Base-by-base conservation (phyloP, 345 rosid species). In the Psidium friedrichsthalianum region DNA sequence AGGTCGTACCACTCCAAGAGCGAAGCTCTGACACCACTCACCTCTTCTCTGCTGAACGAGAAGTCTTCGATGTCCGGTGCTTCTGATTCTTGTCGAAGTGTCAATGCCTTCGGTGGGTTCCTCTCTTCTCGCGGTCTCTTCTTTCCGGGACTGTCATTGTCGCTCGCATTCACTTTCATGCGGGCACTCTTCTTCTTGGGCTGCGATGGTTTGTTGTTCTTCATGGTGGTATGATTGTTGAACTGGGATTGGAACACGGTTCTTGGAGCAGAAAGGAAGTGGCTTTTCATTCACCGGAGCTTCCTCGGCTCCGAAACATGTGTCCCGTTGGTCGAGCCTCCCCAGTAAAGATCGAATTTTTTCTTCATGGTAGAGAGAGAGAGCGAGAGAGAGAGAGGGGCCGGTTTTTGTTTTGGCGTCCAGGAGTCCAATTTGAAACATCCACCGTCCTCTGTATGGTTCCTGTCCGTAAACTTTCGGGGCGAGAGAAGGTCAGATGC, bases 1-100 rank as follows among this genome's bases (percentile, higher is more conserved):
- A 74, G 81, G 87, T 95, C 94, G 89, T 94, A 97, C 99, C 98
- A 95, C 6, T 86, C 85, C 86, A 97, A 90, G 86, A 94, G 88
- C 51, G 92, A 89, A 5, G 21, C 85, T 88, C 98, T 91, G 82
- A 93, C 94, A 56, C 88, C 86, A 8, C 84, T 83, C 64, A 91
- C 91, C 82, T 95, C 97, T 8, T 87, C 84, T 82, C 91, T 85
- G 86, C 88, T 86, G 84, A 97, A 96, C 64, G 56, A 47, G 49
- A 95, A 85, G 88, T 97, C 98, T 85, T 95, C 98, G 16, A 94
- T 95, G 88, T 95, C 97, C 36, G 69, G 88, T 8, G 86, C 64
- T 3, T 53, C 83, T 25, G 88, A 20, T 54, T 36, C 76, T 78
- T 21, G 51, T 11, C 47, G 11, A 8, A 42, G 84, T 13, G 51